Evolutionary conservation across 768 basidiomycete genomes (phyloP).

Genomic region (Serendipita sp.): DNA sequence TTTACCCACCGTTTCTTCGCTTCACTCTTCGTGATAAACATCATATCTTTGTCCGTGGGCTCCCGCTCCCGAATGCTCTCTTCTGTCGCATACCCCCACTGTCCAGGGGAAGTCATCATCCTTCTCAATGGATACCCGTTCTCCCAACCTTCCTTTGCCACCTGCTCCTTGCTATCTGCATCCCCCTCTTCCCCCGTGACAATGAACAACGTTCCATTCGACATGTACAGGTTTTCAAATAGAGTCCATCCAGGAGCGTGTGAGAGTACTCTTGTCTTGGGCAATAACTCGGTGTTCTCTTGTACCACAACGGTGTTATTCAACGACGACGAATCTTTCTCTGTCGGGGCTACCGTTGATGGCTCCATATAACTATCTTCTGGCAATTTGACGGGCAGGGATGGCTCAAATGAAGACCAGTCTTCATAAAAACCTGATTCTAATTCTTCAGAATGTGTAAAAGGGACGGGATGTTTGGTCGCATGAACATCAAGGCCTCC

Average conservation of each 20-base stretch:
- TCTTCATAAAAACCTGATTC: background rate
- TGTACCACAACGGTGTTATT: too few species aligned
- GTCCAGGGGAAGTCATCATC: conserved; percentile 53
- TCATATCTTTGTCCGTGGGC: conserved; percentile 49
- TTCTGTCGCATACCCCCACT: conserved; percentile 38
- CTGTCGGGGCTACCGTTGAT: background rate
- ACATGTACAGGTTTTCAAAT: conserved; percentile 70
- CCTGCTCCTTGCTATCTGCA: too few species aligned
- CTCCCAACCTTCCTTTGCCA: background rate
- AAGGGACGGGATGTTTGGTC: background rate
- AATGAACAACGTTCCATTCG: conserved; percentile 64
- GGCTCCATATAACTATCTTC: background rate
- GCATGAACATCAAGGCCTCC: background rate
- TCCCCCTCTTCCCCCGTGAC: conserved; percentile 23
- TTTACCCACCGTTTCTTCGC: conserved; percentile 53
- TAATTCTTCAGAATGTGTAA: background rate
- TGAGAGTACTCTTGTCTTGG: conserved; percentile 38
- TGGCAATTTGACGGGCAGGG: background rate
- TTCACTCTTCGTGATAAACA: conserved; percentile 40
- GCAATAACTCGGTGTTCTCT: too few species aligned
- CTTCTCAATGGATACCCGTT: conserved; percentile 9
- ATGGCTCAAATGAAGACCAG: background rate
- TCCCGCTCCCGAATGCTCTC: conserved; percentile 53
- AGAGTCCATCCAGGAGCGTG: conserved; percentile 78
- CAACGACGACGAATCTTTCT: too few species aligned